Percentiles rank a stretch among this genome's conserved stretches.
Evolutionary conservation across 83 land plant species (phyloP).

Genomic region (Diphasiastrum complanatum): DNA sequence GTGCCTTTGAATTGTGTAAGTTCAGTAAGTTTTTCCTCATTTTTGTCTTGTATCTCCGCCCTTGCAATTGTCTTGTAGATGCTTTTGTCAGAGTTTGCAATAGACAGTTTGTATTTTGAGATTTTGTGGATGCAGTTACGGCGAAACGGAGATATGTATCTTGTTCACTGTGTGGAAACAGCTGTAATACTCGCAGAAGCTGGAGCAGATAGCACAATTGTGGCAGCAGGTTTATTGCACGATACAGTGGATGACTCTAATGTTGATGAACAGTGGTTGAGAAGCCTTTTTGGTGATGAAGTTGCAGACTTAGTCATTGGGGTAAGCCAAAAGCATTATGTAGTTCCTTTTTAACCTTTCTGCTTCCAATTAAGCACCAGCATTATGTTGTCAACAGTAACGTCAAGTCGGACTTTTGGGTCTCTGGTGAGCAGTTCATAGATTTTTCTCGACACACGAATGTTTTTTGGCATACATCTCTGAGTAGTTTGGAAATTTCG

Average conservation of each 20-base stretch:
- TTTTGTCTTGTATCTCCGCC: no score
- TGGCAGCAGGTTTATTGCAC: constrained; percentile 93
- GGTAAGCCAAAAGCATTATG: no score
- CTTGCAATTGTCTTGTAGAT: background rate
- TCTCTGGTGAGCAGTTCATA: no score
- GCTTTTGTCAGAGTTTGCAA: background rate
- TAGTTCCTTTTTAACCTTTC: no score
- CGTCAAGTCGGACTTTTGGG: no score
- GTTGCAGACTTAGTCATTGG: constrained; percentile 84
- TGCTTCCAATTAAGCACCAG: no score
- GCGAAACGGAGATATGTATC: constrained; percentile 83
- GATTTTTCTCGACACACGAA: no score
- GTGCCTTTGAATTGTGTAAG: no score
- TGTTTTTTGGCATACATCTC: no score
- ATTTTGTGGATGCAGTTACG: constrained; percentile 65
- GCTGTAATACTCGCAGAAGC: constrained; percentile 63
- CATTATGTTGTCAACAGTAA: no score
- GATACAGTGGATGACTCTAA: constrained; percentile 87
- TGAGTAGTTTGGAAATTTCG: no score
- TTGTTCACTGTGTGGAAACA: constrained; percentile 91
- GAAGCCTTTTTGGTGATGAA: constrained; percentile 56
- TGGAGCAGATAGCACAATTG: constrained; percentile 79
- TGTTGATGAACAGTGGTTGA: constrained; percentile 47
- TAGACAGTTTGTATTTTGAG: constrained; percentile 1
- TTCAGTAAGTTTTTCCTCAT: no score